Base-by-base conservation (phyloP, 306 rosid genomes). In the Lotus japonicus region DNA sequence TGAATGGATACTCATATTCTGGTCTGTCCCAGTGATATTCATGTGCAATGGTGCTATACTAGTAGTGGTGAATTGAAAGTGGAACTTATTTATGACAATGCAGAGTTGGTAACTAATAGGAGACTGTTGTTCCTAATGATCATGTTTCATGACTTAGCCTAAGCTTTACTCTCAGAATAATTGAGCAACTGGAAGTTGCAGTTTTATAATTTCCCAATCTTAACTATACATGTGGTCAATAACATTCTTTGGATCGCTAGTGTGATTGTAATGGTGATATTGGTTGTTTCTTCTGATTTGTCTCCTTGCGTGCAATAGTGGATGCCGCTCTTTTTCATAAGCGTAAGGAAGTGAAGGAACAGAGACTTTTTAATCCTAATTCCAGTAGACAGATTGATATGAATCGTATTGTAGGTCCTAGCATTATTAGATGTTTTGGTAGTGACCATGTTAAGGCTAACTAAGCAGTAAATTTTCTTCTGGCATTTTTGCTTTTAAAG, bases 1-100 rank as follows among this genome's bases (percentile, higher is more conserved):
- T 53, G 48, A 56, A 73, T 39, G 45, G 44, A 12, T 3, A 36
- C 70, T 52, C 64, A 62, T 43, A 63, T 28, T 64, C 21, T 64
- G 39, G 46, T 15, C 61, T 57, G 35, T 33, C 41, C 35, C 57
- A 21, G n/a, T 66, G 76, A 41, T 43, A 14, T 69, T 60, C 51
- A 60, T 61, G 31, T 17, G 39, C 58, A 61, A 11, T 42, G 23
- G 49, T 64, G 13, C 31, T 56, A 56, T 53, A 52, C 46, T 14
- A 9, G 16, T 41, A 9, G 31, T 52, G 21, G 44, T 58, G 28
- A 8, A n/a, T 48, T 49, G 42, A 7, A 68, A 58, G 43, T 18
- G 58, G 55, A 57, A 41, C 43, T 71, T 77, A 26, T 39, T 71
- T 56, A 39, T 64, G 43, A 57, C 58, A 64, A 38, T 28, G 42